Percentiles rank a stretch among this genome's conserved stretches.
Evolutionary conservation across 768 basidiomycete genomes (phyloP).

Genomic region (Lepiota brunneoincarnata): DNA sequence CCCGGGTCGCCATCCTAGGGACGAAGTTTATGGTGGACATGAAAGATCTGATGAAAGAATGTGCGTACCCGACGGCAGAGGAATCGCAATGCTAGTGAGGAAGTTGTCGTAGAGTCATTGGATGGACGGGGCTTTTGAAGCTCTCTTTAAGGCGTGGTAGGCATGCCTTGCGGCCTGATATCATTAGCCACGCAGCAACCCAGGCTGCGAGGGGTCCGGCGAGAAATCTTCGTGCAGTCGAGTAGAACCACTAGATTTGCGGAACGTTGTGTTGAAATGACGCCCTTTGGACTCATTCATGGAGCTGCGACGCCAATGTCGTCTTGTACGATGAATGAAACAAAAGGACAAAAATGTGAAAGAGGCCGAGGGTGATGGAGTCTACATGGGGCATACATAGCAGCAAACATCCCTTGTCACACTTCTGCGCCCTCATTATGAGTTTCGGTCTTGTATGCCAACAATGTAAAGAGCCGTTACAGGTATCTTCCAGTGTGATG

Average conservation of each 20-base stretch:
- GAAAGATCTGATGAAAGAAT: not conserved
- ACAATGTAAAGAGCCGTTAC: slow-evolving; percentile 89
- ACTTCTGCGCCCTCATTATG: slow-evolving; percentile 26
- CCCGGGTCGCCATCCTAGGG: slow-evolving; percentile 29
- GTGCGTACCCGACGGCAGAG: slow-evolving; percentile 2
- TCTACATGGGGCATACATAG: not conserved
- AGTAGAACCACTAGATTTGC: not conserved
- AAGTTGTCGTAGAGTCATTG: not conserved
- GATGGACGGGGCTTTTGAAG: slow-evolving; percentile 5
- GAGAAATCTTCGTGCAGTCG: not conserved
- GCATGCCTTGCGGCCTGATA: slow-evolving; percentile 5
- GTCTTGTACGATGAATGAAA: not conserved
- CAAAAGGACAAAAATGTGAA: not conserved
- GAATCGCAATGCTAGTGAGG: not conserved
- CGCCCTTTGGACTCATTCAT: not conserved
- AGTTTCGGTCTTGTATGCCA: slow-evolving; percentile 62
- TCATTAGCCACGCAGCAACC: slow-evolving; percentile 1
- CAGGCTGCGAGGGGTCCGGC: not conserved
- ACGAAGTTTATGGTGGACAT: not conserved
- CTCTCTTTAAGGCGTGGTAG: not conserved
- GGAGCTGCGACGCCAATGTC: not conserved
- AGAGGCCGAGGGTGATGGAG: slow-evolving; percentile 2
- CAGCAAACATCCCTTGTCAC: slow-evolving; percentile 6
- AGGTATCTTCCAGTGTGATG: slow-evolving; percentile 42
- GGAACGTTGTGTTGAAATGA: not conserved